Base-by-base conservation (phyloP, 1,284 basidiomycete species). In the Athelia psychrophila region DNA sequence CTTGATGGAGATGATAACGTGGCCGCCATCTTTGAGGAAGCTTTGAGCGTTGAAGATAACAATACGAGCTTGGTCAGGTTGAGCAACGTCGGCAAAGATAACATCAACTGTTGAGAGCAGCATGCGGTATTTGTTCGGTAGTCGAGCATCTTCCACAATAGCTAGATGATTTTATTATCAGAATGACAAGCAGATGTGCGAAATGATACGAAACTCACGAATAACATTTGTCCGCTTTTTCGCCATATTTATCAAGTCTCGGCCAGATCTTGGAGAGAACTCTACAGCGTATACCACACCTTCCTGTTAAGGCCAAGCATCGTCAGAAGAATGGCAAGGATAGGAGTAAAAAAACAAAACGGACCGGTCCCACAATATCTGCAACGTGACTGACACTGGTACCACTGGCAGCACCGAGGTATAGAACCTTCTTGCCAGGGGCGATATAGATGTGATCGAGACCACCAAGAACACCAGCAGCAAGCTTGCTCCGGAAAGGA, bases 141-240 rank as follows among this genome's bases (percentile, higher is more conserved):
- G 76, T 61, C 96, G 93, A 30, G 96, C 96, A 67, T 99, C 97
- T 72, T 99, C 96, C 51, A 99, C 84, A 64, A 99, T 98, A 49
- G 96, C 92, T 95, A 51, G 16, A 60, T 22, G 44, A 35, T 35
- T n/a, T 49, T 25, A 47, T 30, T 46, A 35, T 53, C 56, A 53
- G 53, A 27, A 35, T 18, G 36, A 33, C 22, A 42, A 8, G 46
- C 44, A 2, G 45, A 38, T 4, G 40, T 45, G 3, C 44, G 36
- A 16, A 10, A n/a, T 25, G 13, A 30, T 23, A 35, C 42, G n/a
- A 22, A 13, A 82, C 91, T 56, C 71, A 95, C 93, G 96, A 65
- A 99, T 98, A 59, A 99, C 95, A 73, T 99, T 99, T 58, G 97
- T 99, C 56, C 97, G 84, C 77, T 98, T 98, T 79, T 99, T 98